phyloP scores from a whole-genome alignment of 2,329 filamentous ascomycete species.

The Venturia pyrina region DNA sequence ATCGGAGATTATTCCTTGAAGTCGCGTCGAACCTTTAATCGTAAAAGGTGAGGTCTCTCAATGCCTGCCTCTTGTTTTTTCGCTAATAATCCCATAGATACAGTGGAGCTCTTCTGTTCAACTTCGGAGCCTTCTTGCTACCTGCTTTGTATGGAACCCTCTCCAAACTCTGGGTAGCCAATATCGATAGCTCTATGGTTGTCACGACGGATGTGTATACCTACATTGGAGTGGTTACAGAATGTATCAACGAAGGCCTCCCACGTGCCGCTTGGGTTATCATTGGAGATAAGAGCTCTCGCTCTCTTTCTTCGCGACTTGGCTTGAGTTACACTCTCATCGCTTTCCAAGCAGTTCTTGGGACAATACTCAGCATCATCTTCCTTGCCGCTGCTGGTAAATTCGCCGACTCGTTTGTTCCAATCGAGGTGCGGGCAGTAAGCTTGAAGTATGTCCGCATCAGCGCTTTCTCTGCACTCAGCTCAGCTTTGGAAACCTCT shows the following conservation, averaged over 20 bases:
- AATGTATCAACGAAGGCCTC: conserved; percentile 64
- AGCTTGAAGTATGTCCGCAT: conserved; percentile 58
- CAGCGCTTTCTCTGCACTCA: conserved; percentile 51
- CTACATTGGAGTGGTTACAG: conserved; percentile 56
- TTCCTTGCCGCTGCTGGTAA: conserved; percentile 45
- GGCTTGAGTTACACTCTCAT: conserved; percentile 51
- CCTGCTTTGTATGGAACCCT: conserved; percentile 59
- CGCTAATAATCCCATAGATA: neutral
- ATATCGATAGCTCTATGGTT: conserved; percentile 53
- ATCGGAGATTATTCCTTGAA: neutral
- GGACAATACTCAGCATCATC: conserved; percentile 48
- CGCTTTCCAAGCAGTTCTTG: conserved; percentile 44
- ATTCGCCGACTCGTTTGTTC: conserved; percentile 55
- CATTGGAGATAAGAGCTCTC: conserved; percentile 53
- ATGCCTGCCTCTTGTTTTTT: neutral
- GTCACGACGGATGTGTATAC: conserved; percentile 58
- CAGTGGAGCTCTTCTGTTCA: conserved; percentile 51
- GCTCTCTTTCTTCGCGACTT: conserved; percentile 42
- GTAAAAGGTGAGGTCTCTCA: neutral
- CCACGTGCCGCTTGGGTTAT: conserved; percentile 58
- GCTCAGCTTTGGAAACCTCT: conserved; percentile 52
- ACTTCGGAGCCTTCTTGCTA: conserved; percentile 51
- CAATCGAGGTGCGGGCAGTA: conserved; percentile 42
- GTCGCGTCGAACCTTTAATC: neutral
- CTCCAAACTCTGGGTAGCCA: conserved; percentile 60